A percentile compares a stretch with the other conserved stretches of the same genome.
phyloP scores from a whole-genome alignment of 108 stramenopile genomes.

The Skeletonema potamos region DNA sequence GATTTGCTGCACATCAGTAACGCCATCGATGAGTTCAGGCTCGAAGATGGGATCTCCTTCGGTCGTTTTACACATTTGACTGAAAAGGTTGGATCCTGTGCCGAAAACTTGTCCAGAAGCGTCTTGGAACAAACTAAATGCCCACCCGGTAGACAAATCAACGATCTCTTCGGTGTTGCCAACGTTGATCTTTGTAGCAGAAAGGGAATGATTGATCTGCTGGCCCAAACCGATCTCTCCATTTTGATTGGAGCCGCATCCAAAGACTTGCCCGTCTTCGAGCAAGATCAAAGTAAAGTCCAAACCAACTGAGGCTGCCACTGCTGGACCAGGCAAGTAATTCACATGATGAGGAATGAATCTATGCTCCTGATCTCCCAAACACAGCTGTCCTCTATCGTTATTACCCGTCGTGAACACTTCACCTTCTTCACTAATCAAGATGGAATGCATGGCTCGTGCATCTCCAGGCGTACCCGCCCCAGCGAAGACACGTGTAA shows the following conservation, averaged over 20 bases:
- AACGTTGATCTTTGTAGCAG: not conserved
- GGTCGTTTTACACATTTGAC: constrained; percentile 17
- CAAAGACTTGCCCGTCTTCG: constrained; percentile 34
- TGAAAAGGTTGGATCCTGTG: constrained; percentile 17
- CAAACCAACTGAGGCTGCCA: constrained; percentile 29
- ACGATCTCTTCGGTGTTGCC: not conserved
- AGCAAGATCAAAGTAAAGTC: constrained; percentile 39
- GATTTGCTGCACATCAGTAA: constrained; percentile 7
- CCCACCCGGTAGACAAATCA: constrained; percentile 5
- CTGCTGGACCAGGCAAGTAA: constrained; percentile 12
- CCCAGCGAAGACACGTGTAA: constrained; percentile 10
- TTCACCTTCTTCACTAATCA: constrained; percentile 4
- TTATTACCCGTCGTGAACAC: constrained; percentile 19
- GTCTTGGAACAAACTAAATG: constrained; percentile 10
- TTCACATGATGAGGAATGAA: not conserved
- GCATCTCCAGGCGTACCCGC: constrained; percentile 23
- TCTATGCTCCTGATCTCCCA: constrained; percentile 12
- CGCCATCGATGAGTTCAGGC: constrained; percentile 4
- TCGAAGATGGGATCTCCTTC: constrained; percentile 8
- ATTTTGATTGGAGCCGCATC: constrained; percentile 33
- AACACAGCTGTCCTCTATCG: constrained; percentile 21
- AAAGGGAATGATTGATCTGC: not conserved
- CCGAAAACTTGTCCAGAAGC: constrained; percentile 2
- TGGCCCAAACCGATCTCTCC: constrained; percentile 38
- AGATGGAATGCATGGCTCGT: constrained; percentile 21